Evolutionary conservation across 2,329 filamentous ascomycete species (phyloP).

Genomic region (Neofusicoccum sp.): DNA sequence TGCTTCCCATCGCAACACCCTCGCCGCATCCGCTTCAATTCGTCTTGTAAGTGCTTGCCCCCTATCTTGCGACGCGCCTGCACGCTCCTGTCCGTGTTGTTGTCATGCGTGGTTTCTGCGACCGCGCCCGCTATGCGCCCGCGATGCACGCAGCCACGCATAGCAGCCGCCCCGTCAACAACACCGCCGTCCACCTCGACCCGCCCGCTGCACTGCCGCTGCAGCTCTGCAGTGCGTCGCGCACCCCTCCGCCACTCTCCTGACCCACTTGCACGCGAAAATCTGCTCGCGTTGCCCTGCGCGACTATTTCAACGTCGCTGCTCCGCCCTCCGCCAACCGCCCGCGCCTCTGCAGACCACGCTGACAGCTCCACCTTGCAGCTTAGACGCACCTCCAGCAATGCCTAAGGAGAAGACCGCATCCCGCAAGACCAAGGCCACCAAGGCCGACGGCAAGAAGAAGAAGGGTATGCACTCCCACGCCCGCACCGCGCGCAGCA

Average conservation of each 20-base stretch:
- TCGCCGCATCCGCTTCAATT: slow-evolving; percentile 25
- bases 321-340: not conserved
- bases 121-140: slow-evolving; percentile 17
- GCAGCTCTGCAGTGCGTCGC: slow-evolving; percentile 4
- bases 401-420: slow-evolving; percentile 69
- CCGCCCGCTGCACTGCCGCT: not conserved
- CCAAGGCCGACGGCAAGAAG: slow-evolving; percentile 60
- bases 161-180: not conserved
- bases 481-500: not conserved
- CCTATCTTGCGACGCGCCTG: slow-evolving; percentile 7
- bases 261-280: not conserved
- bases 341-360: not conserved
- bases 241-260: not conserved
- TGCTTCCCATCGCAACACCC: slow-evolving; percentile 1
- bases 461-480: slow-evolving; percentile 61
- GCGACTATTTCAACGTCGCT: slow-evolving; percentile 14
- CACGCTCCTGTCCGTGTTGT: slow-evolving; percentile 1
- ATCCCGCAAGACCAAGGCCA: slow-evolving; percentile 60
- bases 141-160: slow-evolving; percentile 8
- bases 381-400: slow-evolving; percentile 17
- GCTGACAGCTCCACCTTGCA: not conserved
- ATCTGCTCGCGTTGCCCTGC: not conserved
- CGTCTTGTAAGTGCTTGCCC: slow-evolving; percentile 22
- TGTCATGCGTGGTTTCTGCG: slow-evolving; percentile 16
- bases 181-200: not conserved